Evolutionary conservation across 306 rosid genomes (phyloP).

Genomic region (Luffa aegyptiaca): DNA sequence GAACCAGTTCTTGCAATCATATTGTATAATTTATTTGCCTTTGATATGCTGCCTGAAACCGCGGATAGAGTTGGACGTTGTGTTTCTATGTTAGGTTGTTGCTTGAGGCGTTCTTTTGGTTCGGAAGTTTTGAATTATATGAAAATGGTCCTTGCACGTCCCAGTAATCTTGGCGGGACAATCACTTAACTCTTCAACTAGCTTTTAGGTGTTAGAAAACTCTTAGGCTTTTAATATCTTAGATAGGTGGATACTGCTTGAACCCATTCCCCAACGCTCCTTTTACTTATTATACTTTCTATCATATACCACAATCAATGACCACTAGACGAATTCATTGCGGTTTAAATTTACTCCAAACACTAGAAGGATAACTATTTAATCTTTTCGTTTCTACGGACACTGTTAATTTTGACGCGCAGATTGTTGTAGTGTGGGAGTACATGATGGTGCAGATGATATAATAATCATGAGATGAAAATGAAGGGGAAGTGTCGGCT

Average conservation of each 20-base stretch:
- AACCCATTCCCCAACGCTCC: neutral
- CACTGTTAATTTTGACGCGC: neutral
- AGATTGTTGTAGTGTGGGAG: neutral
- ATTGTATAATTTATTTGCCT: neutral
- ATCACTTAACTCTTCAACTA: neutral
- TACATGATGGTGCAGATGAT: neutral
- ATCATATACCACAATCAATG: neutral
- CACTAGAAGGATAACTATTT: neutral
- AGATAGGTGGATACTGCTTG: neutral
- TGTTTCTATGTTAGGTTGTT: neutral
- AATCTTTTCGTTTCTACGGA: neutral
- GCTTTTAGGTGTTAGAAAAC: neutral
- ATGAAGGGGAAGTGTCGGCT: constrained; percentile 60
- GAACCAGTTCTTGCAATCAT: neutral
- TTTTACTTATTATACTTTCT: neutral
- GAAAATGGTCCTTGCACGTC: neutral
- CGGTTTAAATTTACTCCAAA: neutral
- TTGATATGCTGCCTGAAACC: neutral
- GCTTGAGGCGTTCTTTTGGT: neutral
- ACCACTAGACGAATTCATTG: neutral
- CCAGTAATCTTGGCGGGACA: neutral
- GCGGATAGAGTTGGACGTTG: neutral
- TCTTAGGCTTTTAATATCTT: neutral
- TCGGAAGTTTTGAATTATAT: neutral
- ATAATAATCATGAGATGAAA: constrained; percentile 23